A percentile compares a stretch with the other conserved stretches of the same genome.
Conservation (phyloP, 345 rosid genomes). For the Camelina sativa region DNA sequence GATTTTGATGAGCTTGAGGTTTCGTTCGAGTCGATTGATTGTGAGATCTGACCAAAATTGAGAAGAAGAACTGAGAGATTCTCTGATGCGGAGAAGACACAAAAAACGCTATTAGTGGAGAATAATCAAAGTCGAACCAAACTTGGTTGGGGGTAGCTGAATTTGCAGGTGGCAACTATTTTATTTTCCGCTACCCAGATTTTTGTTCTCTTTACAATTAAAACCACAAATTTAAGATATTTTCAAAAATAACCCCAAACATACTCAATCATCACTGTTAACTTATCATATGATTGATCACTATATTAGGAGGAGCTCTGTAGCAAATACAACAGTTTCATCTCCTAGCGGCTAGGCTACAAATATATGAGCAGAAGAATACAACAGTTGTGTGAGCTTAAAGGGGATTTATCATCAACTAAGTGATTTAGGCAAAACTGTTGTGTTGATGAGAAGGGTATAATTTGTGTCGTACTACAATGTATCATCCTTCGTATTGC, state of each 20-base stretch:
- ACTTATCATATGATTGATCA: no score
- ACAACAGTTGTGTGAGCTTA: background rate
- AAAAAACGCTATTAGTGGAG: slow-evolving; percentile 24
- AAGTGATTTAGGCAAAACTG: background rate
- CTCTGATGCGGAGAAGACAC: slow-evolving; percentile 35
- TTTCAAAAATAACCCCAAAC: slow-evolving; percentile 2
- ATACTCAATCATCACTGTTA: no score
- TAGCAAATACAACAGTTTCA: background rate
- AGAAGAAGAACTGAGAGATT: slow-evolving; percentile 33
- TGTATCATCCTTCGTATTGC: background rate
- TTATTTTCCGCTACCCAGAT: background rate
- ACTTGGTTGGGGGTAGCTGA: slow-evolving; percentile 4
- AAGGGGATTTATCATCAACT: background rate
- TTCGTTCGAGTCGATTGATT: slow-evolving; percentile 25
- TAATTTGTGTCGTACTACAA: background rate
- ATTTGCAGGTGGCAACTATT: background rate
- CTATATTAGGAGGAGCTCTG: background rate
- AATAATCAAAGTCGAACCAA: background rate
- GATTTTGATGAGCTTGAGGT: slow-evolving; percentile 32
- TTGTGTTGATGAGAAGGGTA: background rate
- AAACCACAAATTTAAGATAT: background rate
- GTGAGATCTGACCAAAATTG: slow-evolving; percentile 46
- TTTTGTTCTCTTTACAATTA: background rate
- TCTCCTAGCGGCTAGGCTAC: background rate
- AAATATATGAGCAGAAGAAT: background rate